These are phyloP conservation scores for Arthonia radiata DNA, from an alignment of 495 filamentous ascomycete genomes.

Conservation along the genomic window DNA sequence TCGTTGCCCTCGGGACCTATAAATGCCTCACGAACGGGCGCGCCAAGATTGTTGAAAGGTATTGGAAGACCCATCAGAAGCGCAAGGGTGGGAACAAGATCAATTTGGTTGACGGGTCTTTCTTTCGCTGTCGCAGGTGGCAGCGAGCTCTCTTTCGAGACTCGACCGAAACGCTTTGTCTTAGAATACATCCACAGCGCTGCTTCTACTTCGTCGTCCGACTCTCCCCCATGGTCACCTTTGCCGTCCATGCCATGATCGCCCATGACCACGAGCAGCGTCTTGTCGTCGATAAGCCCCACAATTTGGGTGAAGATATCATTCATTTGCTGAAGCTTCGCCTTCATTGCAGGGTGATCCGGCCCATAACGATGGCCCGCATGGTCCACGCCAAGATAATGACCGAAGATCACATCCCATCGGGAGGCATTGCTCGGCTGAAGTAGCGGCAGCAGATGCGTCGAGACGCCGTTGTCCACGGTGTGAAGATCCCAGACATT, in stretches of 20 bases:
- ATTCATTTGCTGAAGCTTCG: conserved; percentile 85
- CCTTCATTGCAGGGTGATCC: conserved; percentile 71
- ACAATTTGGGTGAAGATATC: conserved; percentile 46
- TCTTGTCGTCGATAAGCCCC: conserved; percentile 51
- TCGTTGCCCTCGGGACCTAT: conserved; percentile 37
- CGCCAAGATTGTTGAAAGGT: conserved; percentile 91
- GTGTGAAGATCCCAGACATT: conserved; percentile 97
- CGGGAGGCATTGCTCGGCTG: conserved; percentile 30
- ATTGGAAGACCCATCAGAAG: conserved; percentile 76
- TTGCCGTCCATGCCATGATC: conserved; percentile 97
- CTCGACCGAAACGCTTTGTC: conserved; percentile 54
- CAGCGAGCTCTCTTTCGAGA: conserved; percentile 26
- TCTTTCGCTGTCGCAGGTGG: conserved; percentile 55
- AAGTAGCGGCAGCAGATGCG: conserved; percentile 72
- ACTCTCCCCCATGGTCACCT: conserved; percentile 92
- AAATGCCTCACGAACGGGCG: conserved; percentile 87
- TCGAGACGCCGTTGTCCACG: conserved; percentile 84
- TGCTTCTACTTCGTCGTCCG: conserved; percentile 79
- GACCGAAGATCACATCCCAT: conserved; percentile 85
- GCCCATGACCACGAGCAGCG: conserved; percentile 83
- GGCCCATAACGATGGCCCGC: conserved; percentile 92
- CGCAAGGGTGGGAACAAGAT: conserved; percentile 77
- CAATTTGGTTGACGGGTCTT: conserved; percentile 77
- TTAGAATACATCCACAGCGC: conserved; percentile 98
- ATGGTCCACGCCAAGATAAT: conserved; percentile 91